Base-by-base conservation (phyloP, 306 rosid genomes). In the Nissolia schottii region DNA sequence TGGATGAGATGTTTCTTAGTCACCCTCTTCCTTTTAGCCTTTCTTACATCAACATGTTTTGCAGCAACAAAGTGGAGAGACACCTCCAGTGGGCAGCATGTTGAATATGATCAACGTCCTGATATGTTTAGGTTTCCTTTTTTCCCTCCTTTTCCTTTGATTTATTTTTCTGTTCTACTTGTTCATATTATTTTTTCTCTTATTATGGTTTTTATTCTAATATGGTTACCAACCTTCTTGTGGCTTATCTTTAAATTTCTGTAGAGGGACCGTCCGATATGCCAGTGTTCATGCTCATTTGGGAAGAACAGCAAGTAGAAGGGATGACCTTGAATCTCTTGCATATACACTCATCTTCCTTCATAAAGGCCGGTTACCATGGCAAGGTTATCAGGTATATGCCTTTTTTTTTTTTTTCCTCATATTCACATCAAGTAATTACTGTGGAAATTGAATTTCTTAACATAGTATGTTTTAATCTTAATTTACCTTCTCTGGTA, bases 271-370 rank as follows among this genome's bases (percentile, higher is more conserved):
- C 34, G 97, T 93, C 43, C 90, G 98, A 55, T 93, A 93, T 82
- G 98, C 97, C 24, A 89, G 98, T 77, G 98, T 93, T 64, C 98
- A 93, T 79, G 98, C 97, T 57, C 98, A 93, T 72, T 74, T 91
- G 78, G 96, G 97, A 77, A 89, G 98, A 90, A 89, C 98, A 71
- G 94, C 98, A 38, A 91, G 97, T 65, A 87, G 97, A 89, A 86
- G 97, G 79, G 98, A 93, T 53, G 96, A 91, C 83, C 97, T 93
- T 53, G 96, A 93, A 79, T 93, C 98, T 56, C 96, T 93, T 76
- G 97, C 98, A 16, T 93, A 90, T 76, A 89, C 98, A 37, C 94
- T 93, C 32, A 86, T 91, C 61, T 93, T 93, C 71, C 98, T 93
- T 60, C 92, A 89, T 49, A 86, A 87, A 45, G 98, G 97, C 65